Evolutionary conservation across 768 basidiomycete genomes (phyloP).

Genomic region (Gelatoporia subvermispora): DNA sequence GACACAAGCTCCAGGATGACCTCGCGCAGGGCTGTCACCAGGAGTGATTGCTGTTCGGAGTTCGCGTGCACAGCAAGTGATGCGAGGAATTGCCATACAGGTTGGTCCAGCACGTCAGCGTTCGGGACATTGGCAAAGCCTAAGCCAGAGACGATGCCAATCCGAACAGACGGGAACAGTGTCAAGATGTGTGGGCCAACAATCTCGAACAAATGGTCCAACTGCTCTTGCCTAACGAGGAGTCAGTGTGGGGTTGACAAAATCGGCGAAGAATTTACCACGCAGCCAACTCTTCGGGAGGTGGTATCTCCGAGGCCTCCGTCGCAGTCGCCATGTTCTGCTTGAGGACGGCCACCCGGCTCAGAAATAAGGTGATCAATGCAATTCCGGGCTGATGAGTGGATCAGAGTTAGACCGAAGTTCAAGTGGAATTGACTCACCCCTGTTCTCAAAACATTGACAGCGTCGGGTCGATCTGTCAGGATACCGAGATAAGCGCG

Average conservation of each 20-base stretch:
- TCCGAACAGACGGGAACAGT: slow-evolving; percentile 89
- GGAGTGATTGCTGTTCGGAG: slow-evolving; percentile 80
- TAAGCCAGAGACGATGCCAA: slow-evolving; percentile 39
- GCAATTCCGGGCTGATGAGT: slow-evolving; percentile 80
- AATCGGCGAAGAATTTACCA: slow-evolving; percentile 42
- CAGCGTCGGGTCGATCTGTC: slow-evolving; percentile 72
- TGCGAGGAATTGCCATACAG: slow-evolving; percentile 93
- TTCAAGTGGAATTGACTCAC: slow-evolving; percentile 39
- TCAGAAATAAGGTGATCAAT: slow-evolving; percentile 84
- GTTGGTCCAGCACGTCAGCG: slow-evolving; percentile 74
- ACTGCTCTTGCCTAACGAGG: slow-evolving; percentile 71
- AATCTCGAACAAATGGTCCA: slow-evolving; percentile 80
- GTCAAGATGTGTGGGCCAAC: slow-evolving; percentile 70
- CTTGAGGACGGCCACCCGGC: slow-evolving; percentile 89
- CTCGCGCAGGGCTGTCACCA: slow-evolving; percentile 84
- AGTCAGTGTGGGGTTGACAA: background rate
- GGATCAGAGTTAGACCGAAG: slow-evolving; percentile 1
- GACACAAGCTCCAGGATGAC: slow-evolving; percentile 90
- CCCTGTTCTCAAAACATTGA: slow-evolving; percentile 70
- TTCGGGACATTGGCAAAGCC: slow-evolving; percentile 31
- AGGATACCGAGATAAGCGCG: slow-evolving; percentile 83
- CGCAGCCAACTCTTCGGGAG: slow-evolving; percentile 73
- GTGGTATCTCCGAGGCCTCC: slow-evolving; percentile 32
- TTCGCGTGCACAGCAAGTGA: slow-evolving; percentile 82
- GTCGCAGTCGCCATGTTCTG: slow-evolving; percentile 53